Percentiles rank a stretch among this genome's conserved stretches.
Conservation (phyloP, 495 filamentous ascomycete species). For the Penicillium waksmanii region DNA sequence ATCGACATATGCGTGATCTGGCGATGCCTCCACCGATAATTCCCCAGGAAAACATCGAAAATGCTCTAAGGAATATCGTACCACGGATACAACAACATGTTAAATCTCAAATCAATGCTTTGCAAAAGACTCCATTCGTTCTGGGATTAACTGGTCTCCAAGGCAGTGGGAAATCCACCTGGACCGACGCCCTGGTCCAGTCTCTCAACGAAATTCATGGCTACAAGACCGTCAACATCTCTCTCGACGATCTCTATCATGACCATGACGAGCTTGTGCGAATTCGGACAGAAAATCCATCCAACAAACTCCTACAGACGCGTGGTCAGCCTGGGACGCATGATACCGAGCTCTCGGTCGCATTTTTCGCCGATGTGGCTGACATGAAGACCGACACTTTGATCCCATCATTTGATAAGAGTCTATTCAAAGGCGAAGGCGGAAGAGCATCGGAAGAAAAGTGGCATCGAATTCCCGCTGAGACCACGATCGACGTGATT, state of each 20-base stretch:
- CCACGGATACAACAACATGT: slow-evolving; percentile 14
- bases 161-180: slow-evolving; percentile 26
- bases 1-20: neutral
- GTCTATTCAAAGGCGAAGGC: slow-evolving; percentile 25
- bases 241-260: slow-evolving; percentile 23
- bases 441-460: slow-evolving; percentile 12
- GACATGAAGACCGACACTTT: slow-evolving; percentile 4
- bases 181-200: slow-evolving; percentile 19
- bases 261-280: slow-evolving; percentile 20
- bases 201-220: slow-evolving; percentile 9
- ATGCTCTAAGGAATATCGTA: slow-evolving; percentile 8
- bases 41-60: slow-evolving; percentile 13
- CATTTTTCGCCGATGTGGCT: slow-evolving; percentile 18
- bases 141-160: slow-evolving; percentile 22
- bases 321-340: slow-evolving; percentile 25
- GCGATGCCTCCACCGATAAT: slow-evolving; percentile 3
- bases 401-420: slow-evolving; percentile 26
- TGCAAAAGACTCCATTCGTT: slow-evolving; percentile 17
- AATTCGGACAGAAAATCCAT: slow-evolving; percentile 8
- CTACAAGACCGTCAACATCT: slow-evolving; percentile 19
- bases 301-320: slow-evolving; percentile 20
- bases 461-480: slow-evolving; percentile 15
- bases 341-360: slow-evolving; percentile 15
- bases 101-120: neutral
- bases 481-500: slow-evolving; percentile 16